phyloP scores from a whole-genome alignment of 257 asterid genomes.

The Solanum acaule region DNA sequence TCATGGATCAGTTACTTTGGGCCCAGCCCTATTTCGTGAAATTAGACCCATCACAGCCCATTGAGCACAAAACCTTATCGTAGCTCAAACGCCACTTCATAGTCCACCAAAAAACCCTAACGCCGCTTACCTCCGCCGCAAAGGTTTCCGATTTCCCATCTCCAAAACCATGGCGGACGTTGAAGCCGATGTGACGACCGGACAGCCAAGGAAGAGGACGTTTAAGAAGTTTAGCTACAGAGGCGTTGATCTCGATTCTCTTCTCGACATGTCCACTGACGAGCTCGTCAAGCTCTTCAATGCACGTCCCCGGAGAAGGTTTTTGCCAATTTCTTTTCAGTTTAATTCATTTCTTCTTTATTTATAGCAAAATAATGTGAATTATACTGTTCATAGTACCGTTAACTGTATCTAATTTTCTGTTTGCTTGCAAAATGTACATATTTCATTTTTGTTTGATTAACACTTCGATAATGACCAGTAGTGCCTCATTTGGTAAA shows the following conservation, averaged over 20 bases:
- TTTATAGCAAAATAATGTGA: neutral
- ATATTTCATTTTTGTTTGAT: neutral
- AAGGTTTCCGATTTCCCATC: neutral
- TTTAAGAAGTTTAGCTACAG: slow-evolving; percentile 87
- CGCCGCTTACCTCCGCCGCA: neutral
- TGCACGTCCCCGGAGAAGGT: slow-evolving; percentile 82
- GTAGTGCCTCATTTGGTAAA: neutral
- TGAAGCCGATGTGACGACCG: slow-evolving; percentile 49
- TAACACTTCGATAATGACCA: neutral
- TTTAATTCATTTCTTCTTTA: neutral
- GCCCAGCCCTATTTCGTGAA: neutral
- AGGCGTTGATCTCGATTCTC: slow-evolving; percentile 87
- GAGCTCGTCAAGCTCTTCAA: slow-evolving; percentile 74
- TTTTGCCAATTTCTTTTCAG: no score
- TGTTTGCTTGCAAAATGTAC: neutral
- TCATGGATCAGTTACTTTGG: neutral
- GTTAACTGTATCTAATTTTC: neutral
- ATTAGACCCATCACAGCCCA: neutral
- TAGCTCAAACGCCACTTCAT: neutral
- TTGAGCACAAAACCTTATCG: neutral
- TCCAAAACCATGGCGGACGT: slow-evolving; percentile 39
- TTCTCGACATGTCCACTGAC: slow-evolving; percentile 79
- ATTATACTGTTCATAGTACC: neutral
- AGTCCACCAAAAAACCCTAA: neutral
- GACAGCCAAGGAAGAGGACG: slow-evolving; percentile 71